These are phyloP conservation scores for Drechslerella dactyloides DNA, from an alignment of 2,329 filamentous ascomycete genomes.

Conservation along the genomic window DNA sequence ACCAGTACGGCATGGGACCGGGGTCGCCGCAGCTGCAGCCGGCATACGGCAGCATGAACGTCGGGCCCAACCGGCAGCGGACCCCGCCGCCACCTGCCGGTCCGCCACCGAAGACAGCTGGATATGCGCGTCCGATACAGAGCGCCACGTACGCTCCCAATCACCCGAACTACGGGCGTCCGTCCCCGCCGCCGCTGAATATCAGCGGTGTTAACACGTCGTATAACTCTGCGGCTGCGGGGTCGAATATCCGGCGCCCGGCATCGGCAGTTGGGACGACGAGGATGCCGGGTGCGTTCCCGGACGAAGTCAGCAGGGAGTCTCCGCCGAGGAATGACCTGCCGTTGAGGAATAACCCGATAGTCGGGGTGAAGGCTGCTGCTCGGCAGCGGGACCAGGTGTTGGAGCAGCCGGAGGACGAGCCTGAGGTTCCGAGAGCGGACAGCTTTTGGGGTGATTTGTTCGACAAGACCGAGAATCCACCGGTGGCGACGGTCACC, in stretches of 20 bases:
- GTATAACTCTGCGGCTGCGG: slow-evolving; percentile 16
- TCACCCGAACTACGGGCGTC: slow-evolving; percentile 41
- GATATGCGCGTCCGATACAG: slow-evolving; percentile 29
- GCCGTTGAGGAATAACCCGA: slow-evolving; percentile 28
- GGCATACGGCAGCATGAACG: slow-evolving; percentile 37
- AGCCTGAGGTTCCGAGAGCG: slow-evolving; percentile 18
- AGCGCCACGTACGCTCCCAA: slow-evolving; percentile 47
- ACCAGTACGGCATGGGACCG: slow-evolving; percentile 18
- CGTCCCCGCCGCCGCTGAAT: slow-evolving; percentile 40
- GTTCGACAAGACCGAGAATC: slow-evolving; percentile 44
- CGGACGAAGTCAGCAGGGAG: slow-evolving; percentile 35
- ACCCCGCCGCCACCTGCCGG: slow-evolving; percentile 15
- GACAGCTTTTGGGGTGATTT: slow-evolving; percentile 50
- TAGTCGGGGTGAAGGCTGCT: slow-evolving; percentile 41
- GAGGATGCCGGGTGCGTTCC: slow-evolving; percentile 49
- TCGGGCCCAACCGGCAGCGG: slow-evolving; percentile 33
- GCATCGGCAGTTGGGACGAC: slow-evolving; percentile 39
- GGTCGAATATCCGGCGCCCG: slow-evolving; percentile 28
- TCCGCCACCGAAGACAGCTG: slow-evolving; percentile 18
- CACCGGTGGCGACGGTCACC: slow-evolving; percentile 52
- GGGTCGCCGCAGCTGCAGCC: slow-evolving; percentile 38
- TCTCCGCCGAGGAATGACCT: slow-evolving; percentile 36
- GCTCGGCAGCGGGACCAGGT: slow-evolving; percentile 43
- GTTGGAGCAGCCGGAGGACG: slow-evolving; percentile 39
- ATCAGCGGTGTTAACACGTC: slow-evolving; percentile 31